phyloP scores from a whole-genome alignment of 2,329 filamentous ascomycete species.

The Coniella lustricola region DNA sequence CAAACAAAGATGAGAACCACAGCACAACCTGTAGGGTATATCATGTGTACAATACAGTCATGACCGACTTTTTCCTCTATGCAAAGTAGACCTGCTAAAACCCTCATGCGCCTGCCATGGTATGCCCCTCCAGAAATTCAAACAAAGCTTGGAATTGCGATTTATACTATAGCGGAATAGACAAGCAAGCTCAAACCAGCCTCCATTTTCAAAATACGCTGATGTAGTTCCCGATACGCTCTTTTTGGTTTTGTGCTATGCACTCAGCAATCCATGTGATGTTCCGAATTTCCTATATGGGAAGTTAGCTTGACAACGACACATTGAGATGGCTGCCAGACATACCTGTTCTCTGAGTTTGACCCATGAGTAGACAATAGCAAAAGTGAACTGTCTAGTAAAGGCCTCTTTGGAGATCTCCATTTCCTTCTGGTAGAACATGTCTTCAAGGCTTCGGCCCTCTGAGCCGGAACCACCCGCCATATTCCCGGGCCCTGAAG shows the following conservation, averaged over 20 bases:
- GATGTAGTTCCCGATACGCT: slow-evolving; percentile 97
- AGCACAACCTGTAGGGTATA: slow-evolving; percentile 32
- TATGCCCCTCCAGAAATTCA: slow-evolving; percentile 19
- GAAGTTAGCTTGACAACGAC: slow-evolving; percentile 25
- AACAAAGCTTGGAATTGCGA: slow-evolving; percentile 8
- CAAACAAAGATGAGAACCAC: slow-evolving; percentile 19
- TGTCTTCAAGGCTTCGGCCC: slow-evolving; percentile 85
- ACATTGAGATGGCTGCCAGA: slow-evolving; percentile 7
- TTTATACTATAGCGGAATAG: slow-evolving; percentile 10
- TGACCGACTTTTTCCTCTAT: slow-evolving; percentile 9
- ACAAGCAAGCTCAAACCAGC: slow-evolving; percentile 13
- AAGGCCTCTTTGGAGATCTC: slow-evolving; percentile 93
- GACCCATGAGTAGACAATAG: slow-evolving; percentile 95
- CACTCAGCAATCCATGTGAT: slow-evolving; percentile 99
- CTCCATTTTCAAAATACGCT: slow-evolving; percentile 70
- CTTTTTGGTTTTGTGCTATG: slow-evolving; percentile 99
- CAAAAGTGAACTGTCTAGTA: slow-evolving; percentile 90
- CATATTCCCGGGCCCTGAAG: slow-evolving; percentile 75
- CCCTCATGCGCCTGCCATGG: slow-evolving; percentile 20
- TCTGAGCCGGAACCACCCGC: slow-evolving; percentile 71
- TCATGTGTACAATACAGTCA: slow-evolving; percentile 41
- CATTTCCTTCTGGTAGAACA: slow-evolving; percentile 99
- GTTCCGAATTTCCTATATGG: slow-evolving; percentile 84
- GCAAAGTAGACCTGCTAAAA: slow-evolving; percentile 14
- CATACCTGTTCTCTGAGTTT: slow-evolving; percentile 93